A percentile compares a stretch with the other conserved stretches of the same genome.
These are phyloP conservation scores for Nigrospora oryzae DNA, from an alignment of 2,329 filamentous ascomycete species.

Conservation along the genomic window DNA sequence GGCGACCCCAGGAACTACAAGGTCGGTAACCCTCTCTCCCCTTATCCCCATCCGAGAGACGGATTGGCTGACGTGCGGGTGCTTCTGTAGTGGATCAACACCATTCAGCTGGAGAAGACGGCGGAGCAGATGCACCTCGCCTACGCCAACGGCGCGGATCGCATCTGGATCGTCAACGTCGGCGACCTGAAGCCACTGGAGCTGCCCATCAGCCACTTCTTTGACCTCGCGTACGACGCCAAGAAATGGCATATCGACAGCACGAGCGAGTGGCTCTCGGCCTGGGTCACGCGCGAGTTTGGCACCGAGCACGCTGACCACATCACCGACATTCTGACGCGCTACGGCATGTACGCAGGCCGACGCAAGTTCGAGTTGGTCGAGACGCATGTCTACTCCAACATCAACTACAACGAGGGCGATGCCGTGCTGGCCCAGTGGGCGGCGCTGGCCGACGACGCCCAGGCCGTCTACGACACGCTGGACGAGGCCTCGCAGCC, in stretches of 20 bases:
- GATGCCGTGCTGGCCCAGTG: constrained; percentile 46
- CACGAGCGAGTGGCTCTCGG: constrained; percentile 44
- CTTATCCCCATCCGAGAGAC: too few relatives aligned
- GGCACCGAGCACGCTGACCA: constrained; percentile 33
- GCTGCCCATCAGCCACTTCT: constrained; percentile 58
- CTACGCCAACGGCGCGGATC: constrained; percentile 44
- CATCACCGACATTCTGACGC: constrained; percentile 43
- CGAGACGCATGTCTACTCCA: constrained; percentile 45
- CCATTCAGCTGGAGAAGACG: constrained; percentile 55
- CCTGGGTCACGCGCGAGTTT: constrained; percentile 52
- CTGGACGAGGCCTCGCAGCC: constrained; percentile 41
- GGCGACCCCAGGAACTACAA: constrained; percentile 51
- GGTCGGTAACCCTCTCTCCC: too few relatives aligned
- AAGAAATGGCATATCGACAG: constrained; percentile 46
- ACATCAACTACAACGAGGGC: constrained; percentile 54
- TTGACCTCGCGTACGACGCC: constrained; percentile 60
- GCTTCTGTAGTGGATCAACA: constrained; percentile 46
- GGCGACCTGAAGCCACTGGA: constrained; percentile 56
- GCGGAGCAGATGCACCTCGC: constrained; percentile 59
- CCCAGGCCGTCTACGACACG: constrained; percentile 46
- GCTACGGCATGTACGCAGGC: constrained; percentile 46
- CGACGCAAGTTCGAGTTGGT: constrained; percentile 53
- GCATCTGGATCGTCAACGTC: constrained; percentile 59
- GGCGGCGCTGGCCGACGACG: constrained; percentile 39
- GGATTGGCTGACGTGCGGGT: too few relatives aligned